phyloP scores from a whole-genome alignment of 768 basidiomycete species.

The Candolleomyces eurysporus region DNA sequence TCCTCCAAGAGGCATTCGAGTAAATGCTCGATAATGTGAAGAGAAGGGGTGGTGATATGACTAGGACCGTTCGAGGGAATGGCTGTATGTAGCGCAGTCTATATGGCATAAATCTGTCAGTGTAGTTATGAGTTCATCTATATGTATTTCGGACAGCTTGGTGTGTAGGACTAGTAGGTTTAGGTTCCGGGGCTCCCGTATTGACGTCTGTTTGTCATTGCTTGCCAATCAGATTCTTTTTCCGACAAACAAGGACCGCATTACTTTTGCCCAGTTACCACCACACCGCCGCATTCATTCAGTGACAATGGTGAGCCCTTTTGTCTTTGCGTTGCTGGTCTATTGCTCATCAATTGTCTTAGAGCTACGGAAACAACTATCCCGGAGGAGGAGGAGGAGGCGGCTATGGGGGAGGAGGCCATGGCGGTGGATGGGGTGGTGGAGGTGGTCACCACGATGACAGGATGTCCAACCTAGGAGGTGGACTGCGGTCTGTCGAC shows the following conservation, averaged over 20 bases:
- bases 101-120: too few relatives aligned
- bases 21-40: too few relatives aligned
- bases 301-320: constrained; percentile 22
- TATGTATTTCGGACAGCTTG: too few relatives aligned
- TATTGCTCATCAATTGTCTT: constrained; percentile 1
- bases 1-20: constrained; percentile 23
- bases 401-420: constrained; percentile 42
- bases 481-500: constrained; percentile 79
- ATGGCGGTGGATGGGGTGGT: constrained; percentile 47
- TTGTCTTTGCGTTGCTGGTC: neutral
- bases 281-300: neutral
- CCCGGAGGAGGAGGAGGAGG: constrained; percentile 23
- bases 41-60: too few relatives aligned
- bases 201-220: neutral
- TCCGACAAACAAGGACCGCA: neutral
- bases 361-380: constrained; percentile 45
- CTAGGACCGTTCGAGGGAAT: too few relatives aligned
- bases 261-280: constrained; percentile 6
- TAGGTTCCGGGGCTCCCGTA: constrained; percentile 2
- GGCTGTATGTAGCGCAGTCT: too few relatives aligned
- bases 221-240: constrained; percentile 9
- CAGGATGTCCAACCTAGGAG: constrained; percentile 79
- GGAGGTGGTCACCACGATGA: constrained; percentile 60
- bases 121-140: too few relatives aligned
- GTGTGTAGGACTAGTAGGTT: too few relatives aligned